Percentiles rank a stretch among this genome's conserved stretches.
These are phyloP conservation scores for Tolypocladium paradoxum DNA, from an alignment of 2,329 filamentous ascomycete species.

Conservation along the genomic window DNA sequence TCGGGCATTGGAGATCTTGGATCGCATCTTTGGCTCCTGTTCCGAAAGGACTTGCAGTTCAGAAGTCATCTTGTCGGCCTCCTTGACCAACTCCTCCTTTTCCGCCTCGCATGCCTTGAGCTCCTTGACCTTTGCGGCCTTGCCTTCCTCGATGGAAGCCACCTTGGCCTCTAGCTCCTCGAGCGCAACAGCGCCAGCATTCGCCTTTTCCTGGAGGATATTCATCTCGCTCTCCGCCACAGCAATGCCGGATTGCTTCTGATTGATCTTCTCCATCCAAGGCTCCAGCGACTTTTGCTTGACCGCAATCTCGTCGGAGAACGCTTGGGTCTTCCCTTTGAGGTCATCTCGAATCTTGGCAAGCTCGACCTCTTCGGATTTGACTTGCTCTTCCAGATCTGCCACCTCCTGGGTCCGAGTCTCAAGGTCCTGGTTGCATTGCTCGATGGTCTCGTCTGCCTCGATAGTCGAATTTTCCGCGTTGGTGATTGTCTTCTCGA, in stretches of 20 bases:
- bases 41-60: slow-evolving; percentile 62
- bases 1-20: slow-evolving; percentile 77
- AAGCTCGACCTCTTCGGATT: slow-evolving; percentile 72
- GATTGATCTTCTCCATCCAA: slow-evolving; percentile 94
- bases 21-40: slow-evolving; percentile 72
- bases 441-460: slow-evolving; percentile 65
- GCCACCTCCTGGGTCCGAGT: slow-evolving; percentile 64
- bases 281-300: slow-evolving; percentile 94
- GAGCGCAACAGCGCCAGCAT: slow-evolving; percentile 73
- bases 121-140: slow-evolving; percentile 59
- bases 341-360: slow-evolving; percentile 72
- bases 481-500: slow-evolving; percentile 75
- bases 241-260: slow-evolving; percentile 87
- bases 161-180: slow-evolving; percentile 79
- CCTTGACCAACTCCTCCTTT: slow-evolving; percentile 61
- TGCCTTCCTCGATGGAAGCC: slow-evolving; percentile 57
- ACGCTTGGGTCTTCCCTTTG: slow-evolving; percentile 90
- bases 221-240: slow-evolving; percentile 91
- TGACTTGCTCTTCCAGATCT: slow-evolving; percentile 65
- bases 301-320: slow-evolving; percentile 81
- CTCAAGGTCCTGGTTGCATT: slow-evolving; percentile 69
- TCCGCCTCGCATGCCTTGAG: slow-evolving; percentile 66
- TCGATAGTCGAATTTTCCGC: slow-evolving; percentile 66
- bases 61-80: slow-evolving; percentile 58
- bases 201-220: slow-evolving; percentile 82